Evolutionary conservation across 2,329 filamentous ascomycete genomes (phyloP).

Genomic region (Teratosphaeriaceae sp.): DNA sequence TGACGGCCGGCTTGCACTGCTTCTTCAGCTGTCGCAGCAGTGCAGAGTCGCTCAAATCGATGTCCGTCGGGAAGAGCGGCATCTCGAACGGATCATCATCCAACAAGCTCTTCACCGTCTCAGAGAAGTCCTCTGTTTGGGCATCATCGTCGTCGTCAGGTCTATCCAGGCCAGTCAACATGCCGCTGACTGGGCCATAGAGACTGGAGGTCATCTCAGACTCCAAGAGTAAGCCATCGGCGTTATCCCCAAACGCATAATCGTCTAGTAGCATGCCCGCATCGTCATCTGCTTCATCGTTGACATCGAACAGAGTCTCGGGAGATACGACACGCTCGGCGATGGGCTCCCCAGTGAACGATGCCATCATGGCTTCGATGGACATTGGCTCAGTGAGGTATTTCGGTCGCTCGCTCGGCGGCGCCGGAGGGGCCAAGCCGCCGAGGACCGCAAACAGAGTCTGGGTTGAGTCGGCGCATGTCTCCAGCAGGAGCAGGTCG

Average conservation of each 20-base stretch:
- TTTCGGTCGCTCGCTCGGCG: conserved; percentile 74
- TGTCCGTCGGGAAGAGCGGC: conserved; percentile 21
- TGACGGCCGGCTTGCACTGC: conserved; percentile 19
- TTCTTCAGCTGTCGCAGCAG: conserved; percentile 25
- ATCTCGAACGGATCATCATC: conserved; percentile 34
- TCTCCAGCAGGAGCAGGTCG: conserved; percentile 83
- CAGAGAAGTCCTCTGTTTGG: conserved; percentile 17
- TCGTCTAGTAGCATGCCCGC: conserved; percentile 27
- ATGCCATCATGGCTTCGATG: conserved; percentile 80
- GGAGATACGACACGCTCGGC: conserved; percentile 54
- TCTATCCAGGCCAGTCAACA: conserved; percentile 14
- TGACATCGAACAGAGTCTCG: conserved; percentile 42
- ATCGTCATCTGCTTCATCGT: conserved; percentile 23
- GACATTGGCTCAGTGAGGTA: conserved; percentile 84
- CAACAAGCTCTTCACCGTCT: conserved; percentile 31
- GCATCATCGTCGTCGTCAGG: conserved; percentile 13
- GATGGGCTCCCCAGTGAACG: conserved; percentile 83
- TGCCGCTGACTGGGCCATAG: conserved; percentile 27
- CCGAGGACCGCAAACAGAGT: conserved; percentile 76
- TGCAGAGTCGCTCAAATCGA: conserved; percentile 24
- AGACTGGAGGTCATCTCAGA: conserved; percentile 27
- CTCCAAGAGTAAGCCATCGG: conserved; percentile 34
- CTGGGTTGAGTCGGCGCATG: conserved; percentile 94
- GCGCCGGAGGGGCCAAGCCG: conserved; percentile 73
- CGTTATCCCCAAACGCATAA: conserved; percentile 15